These are phyloP conservation scores for Pichia nanzhaoensis DNA, from an alignment of 805 yeast genomes.

Conservation along the genomic window DNA sequence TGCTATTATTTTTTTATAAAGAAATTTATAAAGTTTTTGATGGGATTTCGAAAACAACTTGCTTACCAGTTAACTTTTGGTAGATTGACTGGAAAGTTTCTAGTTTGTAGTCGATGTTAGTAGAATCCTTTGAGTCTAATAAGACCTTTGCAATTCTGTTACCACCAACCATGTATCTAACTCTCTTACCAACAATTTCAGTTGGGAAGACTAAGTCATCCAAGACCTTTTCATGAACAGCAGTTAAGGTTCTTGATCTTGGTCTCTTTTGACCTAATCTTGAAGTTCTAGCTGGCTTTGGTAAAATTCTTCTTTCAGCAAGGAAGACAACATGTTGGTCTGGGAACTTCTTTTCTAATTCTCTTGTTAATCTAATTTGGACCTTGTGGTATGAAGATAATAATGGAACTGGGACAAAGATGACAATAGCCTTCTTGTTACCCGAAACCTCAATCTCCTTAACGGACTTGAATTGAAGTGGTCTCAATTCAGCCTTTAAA, in stretches of 20 bases:
- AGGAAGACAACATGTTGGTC: slow-evolving; percentile 99
- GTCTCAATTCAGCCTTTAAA: slow-evolving; percentile 96
- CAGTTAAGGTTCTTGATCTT: slow-evolving; percentile 97
- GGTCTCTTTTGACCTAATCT: slow-evolving; percentile 98
- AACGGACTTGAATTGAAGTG: slow-evolving; percentile 97
- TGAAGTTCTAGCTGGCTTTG: slow-evolving; percentile 96
- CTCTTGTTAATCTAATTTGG: slow-evolving; percentile 96
- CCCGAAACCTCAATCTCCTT: slow-evolving; percentile 97
- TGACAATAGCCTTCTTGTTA: slow-evolving; percentile 97
- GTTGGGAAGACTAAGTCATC: slow-evolving; percentile 99
- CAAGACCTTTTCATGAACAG: slow-evolving; percentile 97
- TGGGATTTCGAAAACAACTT: slow-evolving; percentile 96
- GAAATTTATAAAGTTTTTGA: slow-evolving; percentile 38
- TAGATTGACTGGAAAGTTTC: slow-evolving; percentile 99
- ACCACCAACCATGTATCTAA: slow-evolving; percentile 98
- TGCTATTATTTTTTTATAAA: slow-evolving; percentile 8
- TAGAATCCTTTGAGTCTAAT: slow-evolving; percentile 96
- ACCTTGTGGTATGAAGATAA: slow-evolving; percentile 92
- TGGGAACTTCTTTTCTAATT: slow-evolving; percentile 99
- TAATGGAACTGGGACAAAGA: slow-evolving; percentile 97
- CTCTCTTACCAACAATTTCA: slow-evolving; percentile 98
- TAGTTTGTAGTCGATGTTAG: slow-evolving; percentile 95
- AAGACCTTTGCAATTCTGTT: slow-evolving; percentile 96
- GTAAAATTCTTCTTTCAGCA: slow-evolving; percentile 99
- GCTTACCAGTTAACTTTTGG: slow-evolving; percentile 98